Percentiles rank a stretch among this genome's conserved stretches.
These are phyloP conservation scores for Garcileccinum viscosum DNA, from an alignment of 1,284 basidiomycete genomes.

Conservation along the genomic window DNA sequence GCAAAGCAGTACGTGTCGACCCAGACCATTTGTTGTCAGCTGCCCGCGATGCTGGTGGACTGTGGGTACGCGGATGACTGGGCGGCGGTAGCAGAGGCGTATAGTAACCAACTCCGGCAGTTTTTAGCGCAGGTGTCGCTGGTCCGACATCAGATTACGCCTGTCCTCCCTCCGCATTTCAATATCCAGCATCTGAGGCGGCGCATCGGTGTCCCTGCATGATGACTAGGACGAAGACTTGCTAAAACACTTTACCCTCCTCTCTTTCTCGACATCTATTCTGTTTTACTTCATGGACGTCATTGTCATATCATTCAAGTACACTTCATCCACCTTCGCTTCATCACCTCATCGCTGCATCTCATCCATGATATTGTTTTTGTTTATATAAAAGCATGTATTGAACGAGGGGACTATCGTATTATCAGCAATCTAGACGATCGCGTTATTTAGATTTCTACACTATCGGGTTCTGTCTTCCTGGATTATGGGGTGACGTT, in stretches of 20 bases:
- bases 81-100: constrained; percentile 38
- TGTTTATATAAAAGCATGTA: neutral
- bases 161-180: constrained; percentile 40
- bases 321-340: neutral
- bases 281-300: neutral
- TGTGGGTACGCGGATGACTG: constrained; percentile 37
- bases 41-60: constrained; percentile 26
- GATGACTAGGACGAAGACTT: constrained; percentile 2
- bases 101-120: constrained; percentile 37
- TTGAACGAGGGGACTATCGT: constrained; percentile 9
- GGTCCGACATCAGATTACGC: constrained; percentile 38
- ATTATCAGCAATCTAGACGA: constrained; percentile 21
- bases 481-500: neutral
- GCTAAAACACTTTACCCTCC: neutral
- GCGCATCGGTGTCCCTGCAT: constrained; percentile 31
- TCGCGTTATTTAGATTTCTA: neutral
- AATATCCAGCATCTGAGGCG: constrained; percentile 41
- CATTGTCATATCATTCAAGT: neutral
- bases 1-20: constrained; percentile 35
- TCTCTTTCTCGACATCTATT: neutral
- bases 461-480: neutral
- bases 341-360: neutral
- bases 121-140: constrained; percentile 39
- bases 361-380: neutral
- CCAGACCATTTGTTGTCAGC: constrained; percentile 32